A percentile compares a stretch with the other conserved stretches of the same genome.
Conservation (phyloP, 1,284 basidiomycete genomes). For the Sanghuangporus baumii region DNA sequence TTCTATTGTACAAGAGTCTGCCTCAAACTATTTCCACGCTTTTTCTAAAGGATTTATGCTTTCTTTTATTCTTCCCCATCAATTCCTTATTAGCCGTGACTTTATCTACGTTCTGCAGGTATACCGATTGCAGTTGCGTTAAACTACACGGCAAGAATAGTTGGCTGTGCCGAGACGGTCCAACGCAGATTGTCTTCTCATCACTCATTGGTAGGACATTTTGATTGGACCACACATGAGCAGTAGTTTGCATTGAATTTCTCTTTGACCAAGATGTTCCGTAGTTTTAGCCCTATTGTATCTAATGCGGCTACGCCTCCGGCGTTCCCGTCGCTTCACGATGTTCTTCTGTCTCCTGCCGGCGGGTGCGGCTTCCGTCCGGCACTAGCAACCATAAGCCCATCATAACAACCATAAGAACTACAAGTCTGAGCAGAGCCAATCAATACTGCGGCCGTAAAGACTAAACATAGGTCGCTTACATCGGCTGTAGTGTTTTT, state of each 20-base stretch:
- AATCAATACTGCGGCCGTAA: neutral
- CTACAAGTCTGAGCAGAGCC: neutral
- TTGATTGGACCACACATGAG: conserved; percentile 49
- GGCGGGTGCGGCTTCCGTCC: neutral
- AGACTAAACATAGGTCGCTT: neutral
- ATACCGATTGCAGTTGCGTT: conserved; percentile 46
- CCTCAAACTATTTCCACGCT: too few species aligned
- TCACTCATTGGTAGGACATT: conserved; percentile 40
- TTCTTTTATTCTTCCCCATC: neutral
- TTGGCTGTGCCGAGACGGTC: conserved; percentile 19
- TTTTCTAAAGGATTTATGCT: too few species aligned
- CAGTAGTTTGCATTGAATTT: neutral
- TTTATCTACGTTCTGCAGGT: conserved; percentile 57
- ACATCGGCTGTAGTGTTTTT: conserved; percentile 13
- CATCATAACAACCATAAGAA: conserved; percentile 4
- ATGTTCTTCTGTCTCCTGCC: neutral
- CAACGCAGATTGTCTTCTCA: conserved; percentile 52
- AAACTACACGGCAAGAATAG: conserved; percentile 60
- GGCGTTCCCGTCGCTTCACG: neutral
- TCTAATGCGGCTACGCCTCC: too few species aligned
- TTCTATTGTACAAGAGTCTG: too few species aligned
- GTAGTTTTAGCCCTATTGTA: too few species aligned
- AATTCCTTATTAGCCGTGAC: conserved; percentile 35
- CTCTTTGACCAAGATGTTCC: too few species aligned
- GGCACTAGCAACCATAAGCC: conserved; percentile 8